These are phyloP conservation scores for Salix koriyanagi DNA, from an alignment of 345 rosid species.

Conservation along the genomic window DNA sequence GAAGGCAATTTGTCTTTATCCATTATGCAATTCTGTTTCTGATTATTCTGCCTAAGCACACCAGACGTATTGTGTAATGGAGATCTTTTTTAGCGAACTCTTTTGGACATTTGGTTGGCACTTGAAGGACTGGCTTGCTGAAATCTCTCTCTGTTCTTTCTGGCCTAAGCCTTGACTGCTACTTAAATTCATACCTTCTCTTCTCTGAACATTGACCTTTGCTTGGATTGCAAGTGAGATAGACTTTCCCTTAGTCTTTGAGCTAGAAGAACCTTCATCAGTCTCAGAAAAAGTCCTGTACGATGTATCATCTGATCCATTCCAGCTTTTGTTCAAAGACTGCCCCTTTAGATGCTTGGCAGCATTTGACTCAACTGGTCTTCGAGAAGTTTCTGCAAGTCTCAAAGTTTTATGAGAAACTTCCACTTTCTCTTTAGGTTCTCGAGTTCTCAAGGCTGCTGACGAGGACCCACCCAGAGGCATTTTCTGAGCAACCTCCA, in stretches of 20 bases:
- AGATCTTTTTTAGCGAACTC: constrained; percentile 45
- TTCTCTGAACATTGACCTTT: constrained; percentile 71
- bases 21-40: constrained; percentile 65
- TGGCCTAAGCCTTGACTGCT: constrained; percentile 33
- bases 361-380: constrained; percentile 49
- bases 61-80: constrained; percentile 40
- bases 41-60: constrained; percentile 77
- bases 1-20: constrained; percentile 47
- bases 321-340: constrained; percentile 62
- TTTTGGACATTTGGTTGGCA: constrained; percentile 51
- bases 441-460: constrained; percentile 35
- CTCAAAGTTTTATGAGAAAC: constrained; percentile 41
- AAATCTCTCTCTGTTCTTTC: constrained; percentile 51
- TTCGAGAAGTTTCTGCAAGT: constrained; percentile 42
- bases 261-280: constrained; percentile 47
- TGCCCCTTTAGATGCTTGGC: constrained; percentile 58
- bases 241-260: constrained; percentile 56
- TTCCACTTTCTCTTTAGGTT: constrained; percentile 47
- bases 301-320: constrained; percentile 45
- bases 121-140: constrained; percentile 49
- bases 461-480: constrained; percentile 34
- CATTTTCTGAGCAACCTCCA: constrained; percentile 57
- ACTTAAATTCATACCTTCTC: constrained; percentile 50
- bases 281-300: constrained; percentile 29
- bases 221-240: constrained; percentile 90